Base-by-base conservation (phyloP, 2,329 filamentous ascomycete genomes). In the Fusarium sulawesiense region DNA sequence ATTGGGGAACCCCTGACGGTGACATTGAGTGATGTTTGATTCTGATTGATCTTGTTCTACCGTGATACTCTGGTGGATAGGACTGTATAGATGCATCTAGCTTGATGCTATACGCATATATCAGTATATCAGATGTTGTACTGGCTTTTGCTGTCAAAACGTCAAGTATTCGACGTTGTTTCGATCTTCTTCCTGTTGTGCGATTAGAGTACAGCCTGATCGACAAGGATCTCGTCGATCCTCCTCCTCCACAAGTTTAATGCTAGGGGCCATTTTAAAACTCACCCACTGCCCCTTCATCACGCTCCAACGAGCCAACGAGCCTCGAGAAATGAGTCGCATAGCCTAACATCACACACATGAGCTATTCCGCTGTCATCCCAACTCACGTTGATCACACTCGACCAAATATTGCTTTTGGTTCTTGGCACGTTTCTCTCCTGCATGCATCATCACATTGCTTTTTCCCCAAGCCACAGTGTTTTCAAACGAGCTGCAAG, bases 361-460 rank as follows among this genome's bases (percentile, higher is more conserved):
- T 45, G 54, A 56, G 20, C 18, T 45, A 29, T 64, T 57, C 72
- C 68, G 72, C 68, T 74, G 68, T 70, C 72, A 70, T 74, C 64
- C 46, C 67, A 57, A 68, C 55, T 54, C 27, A 34, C 30, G 46
- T 34, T 37, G 53, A 30, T 67, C 45, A 37, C 21, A 37, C 18
- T 27, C 49, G n/a, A 13, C 10, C 18, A 41, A 29, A 51, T n/a
- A 25, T 45, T 48, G 30, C 23, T 40, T 29, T n/a, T 37, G 18
- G 18, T 27, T 8, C 3, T 34, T 29, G n/a, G 30, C 18, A 48
- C 6, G 7, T 16, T 51, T 66, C 29, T 16, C 37, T 21, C 55
- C 40, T 53, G 42, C 37, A 41, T 53, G 42, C 37, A 41, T 34
- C 23, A 41, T 27, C 32, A 30, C 46, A 20, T 49, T 51, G 30